Base-by-base conservation (phyloP, 2,329 filamentous ascomycete species). In the Arthrobotrys megalospora region DNA sequence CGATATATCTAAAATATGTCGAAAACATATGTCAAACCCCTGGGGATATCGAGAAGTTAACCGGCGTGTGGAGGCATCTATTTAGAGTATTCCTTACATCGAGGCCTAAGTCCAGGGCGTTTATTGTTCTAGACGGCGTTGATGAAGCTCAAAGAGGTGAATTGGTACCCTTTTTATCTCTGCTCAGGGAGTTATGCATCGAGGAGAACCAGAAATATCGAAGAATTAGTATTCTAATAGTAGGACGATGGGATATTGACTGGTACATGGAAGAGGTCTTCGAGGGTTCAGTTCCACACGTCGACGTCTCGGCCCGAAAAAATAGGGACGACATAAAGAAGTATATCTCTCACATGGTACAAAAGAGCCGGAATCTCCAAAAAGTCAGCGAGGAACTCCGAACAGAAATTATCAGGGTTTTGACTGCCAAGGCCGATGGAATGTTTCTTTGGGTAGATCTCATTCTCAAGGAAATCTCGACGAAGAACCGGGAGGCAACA, bases 401-500 rank as follows among this genome's bases (percentile, higher is more conserved):
- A 19, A 3, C n/a, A 6, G 65, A 69, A 32, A 50, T 69, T 16
- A 34, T 60, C 36, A 16, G 16, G 8, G 21, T 28, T 12, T n/a
- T 60, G 11, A 60, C 52, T 1, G 12, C 34, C 3, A 14, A 19
- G 8, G 64, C 47, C 0, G 41, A 68, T 11, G 64, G 64, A 6
- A 68, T 68, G 64, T 68, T 68, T 38, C 36, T 68, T 7, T 68
- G 64, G 64, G 36, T 55, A 11, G 64, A 53, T 19, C 24, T 53
- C 6, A 47, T 47, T 16, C 14, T 69, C 5, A 69, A 69, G 34
- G 65, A 69, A 50, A 32, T 69, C 6, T 58, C 28, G 21, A 24
- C 38, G 14, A 69, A 69, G 28, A 60, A 47, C 38, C 34, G 65
- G 14, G 50, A 58, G 19, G 12, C 12, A 12, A 10, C 36, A 6